Conservation (phyloP, 306 rosid species). For the Dalbergia cultrata region DNA sequence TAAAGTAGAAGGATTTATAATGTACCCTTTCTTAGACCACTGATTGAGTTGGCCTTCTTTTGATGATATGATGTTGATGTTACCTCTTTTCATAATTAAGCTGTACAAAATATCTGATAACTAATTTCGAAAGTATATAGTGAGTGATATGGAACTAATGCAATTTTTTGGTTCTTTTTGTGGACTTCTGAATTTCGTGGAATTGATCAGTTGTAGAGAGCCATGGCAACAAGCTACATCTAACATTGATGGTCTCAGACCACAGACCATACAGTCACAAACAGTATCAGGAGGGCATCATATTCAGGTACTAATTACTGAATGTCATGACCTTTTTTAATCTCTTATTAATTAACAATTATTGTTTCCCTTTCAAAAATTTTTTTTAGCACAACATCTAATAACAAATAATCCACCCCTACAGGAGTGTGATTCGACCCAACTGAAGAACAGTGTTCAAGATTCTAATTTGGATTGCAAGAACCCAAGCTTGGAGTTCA, state of each 20-base stretch:
- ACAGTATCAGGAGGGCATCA: conserved; percentile 52
- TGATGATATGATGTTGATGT: too few relatives aligned
- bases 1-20: too few relatives aligned
- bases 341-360: too few relatives aligned
- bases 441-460: conserved; percentile 45
- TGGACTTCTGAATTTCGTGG: conserved; percentile 8
- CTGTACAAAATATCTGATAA: background rate
- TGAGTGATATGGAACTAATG: conserved; percentile 18
- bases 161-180: background rate
- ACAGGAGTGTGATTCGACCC: conserved; percentile 72
- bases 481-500: conserved; percentile 83
- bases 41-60: too few relatives aligned
- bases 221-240: conserved; percentile 58
- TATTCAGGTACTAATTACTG: conserved; percentile 58
- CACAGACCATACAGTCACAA: conserved; percentile 52
- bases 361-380: too few relatives aligned
- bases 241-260: conserved; percentile 52
- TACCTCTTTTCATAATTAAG: too few relatives aligned
- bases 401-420: conserved; percentile 4
- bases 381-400: background rate
- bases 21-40: too few relatives aligned
- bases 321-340: too few relatives aligned
- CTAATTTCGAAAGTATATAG: background rate
- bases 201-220: conserved; percentile 59
- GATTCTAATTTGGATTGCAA: conserved; percentile 62